Base-by-base conservation (phyloP, 2,329 filamentous ascomycete genomes). In the Sporothrix phasma region DNA sequence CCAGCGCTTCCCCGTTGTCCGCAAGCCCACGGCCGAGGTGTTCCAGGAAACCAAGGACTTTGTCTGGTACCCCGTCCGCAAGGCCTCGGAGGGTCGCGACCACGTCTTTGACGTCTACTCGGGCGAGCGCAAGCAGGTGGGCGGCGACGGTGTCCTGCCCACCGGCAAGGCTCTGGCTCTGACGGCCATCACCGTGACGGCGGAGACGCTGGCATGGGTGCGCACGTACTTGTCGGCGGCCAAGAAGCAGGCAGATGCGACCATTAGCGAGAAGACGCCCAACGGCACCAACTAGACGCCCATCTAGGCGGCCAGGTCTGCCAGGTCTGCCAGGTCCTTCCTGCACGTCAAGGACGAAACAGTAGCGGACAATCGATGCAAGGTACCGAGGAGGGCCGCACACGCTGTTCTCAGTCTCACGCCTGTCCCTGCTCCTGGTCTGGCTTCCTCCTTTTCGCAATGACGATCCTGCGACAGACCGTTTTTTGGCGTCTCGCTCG, bases 1-100 rank as follows among this genome's bases (percentile, higher is more conserved):
- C 69, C 77, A 84, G 74, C 83, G 79, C 68, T 88, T 92, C 74
- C 89, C 89, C 61, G 80, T 83, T 66, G 81, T 93, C 74, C 90
- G 88, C 79, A 88, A 91, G 77, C 85, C 89, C 60, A 89, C 88
- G 29, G 79, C 82, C 68, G 87, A 90, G 74, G 80, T 92, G 61
- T 85, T 85, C 75, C 79, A 79, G 65, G 83, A 86, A 17, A 82
- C 88, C 70, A 82, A 84, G 73, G 80, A 79, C 70, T 75, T 86
- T 46, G 80, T 87, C 64, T 79, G 83, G 67, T 78, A 85, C 67
- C 89, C 89, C 7, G 76, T 86, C 70, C 83, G 83, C 71, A 81
- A 88, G 70, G 83, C 81, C 24, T 70, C 78, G 19, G 82, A 86
- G 74, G 81, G 83, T 69, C 84, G 82, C 74, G 83, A 87, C 64